phyloP scores from a whole-genome alignment of 2,329 filamentous ascomycete genomes.

The Metarhizium robertsii region DNA sequence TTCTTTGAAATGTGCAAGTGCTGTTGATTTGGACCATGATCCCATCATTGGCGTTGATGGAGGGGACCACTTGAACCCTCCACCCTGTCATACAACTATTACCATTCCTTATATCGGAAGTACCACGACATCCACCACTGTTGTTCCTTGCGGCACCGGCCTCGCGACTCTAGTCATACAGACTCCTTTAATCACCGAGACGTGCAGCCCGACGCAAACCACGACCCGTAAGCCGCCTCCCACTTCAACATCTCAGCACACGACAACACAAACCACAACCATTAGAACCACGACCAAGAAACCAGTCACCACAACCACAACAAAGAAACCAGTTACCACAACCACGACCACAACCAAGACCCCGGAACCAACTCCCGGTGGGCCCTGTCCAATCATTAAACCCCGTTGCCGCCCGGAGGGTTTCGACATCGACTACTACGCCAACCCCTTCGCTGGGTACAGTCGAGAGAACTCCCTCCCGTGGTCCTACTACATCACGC shows the following conservation, averaged over 20 bases:
- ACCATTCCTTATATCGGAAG: slow-evolving; percentile 2
- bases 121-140: neutral
- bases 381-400: neutral
- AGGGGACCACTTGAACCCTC: neutral
- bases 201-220: neutral
- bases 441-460: slow-evolving; percentile 12
- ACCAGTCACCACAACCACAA: neutral
- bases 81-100: neutral
- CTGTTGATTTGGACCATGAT: neutral
- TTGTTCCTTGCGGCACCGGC: neutral
- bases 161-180: neutral
- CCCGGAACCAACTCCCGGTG: neutral
- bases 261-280: neutral
- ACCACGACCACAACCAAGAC: neutral
- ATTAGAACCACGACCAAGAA: neutral
- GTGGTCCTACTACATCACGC: slow-evolving; percentile 14
- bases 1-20: neutral
- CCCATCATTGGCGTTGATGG: neutral
- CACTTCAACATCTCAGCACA: neutral
- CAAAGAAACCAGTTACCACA: neutral
- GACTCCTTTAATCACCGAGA: slow-evolving; percentile 1
- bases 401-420: neutral
- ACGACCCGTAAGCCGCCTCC: neutral
- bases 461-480: slow-evolving; percentile 9
- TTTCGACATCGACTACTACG: slow-evolving; percentile 13